Conservation (phyloP, 2,329 filamentous ascomycete species). For the Pseudogymnoascus verrucosus region DNA sequence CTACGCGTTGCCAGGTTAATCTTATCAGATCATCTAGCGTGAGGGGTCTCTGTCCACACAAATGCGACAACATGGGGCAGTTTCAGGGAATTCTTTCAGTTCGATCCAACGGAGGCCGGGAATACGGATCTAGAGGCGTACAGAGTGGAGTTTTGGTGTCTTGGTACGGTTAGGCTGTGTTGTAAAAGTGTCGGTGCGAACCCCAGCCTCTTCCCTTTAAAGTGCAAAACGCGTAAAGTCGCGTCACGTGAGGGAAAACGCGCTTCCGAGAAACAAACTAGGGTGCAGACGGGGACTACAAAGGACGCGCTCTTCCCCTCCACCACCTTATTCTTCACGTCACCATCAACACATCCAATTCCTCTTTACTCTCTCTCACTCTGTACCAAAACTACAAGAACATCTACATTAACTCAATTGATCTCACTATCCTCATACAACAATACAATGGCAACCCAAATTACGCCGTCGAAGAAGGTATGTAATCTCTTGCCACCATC, state of each 20-base stretch:
- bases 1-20: neutral
- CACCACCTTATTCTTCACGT: slow-evolving; percentile 7
- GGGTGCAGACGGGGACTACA: slow-evolving; percentile 6
- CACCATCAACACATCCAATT: slow-evolving; percentile 13
- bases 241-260: slow-evolving; percentile 6
- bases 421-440: slow-evolving; percentile 2
- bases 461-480: slow-evolving; percentile 69
- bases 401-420: slow-evolving; percentile 15
- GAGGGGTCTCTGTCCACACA: slow-evolving; percentile 7
- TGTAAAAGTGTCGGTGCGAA: slow-evolving; percentile 6
- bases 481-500: slow-evolving; percentile 31
- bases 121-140: slow-evolving; percentile 1
- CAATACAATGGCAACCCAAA: slow-evolving; percentile 63
- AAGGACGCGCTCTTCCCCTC: slow-evolving; percentile 10
- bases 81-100: neutral
- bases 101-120: neutral
- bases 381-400: slow-evolving; percentile 14
- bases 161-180: neutral
- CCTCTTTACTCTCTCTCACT: slow-evolving; percentile 16
- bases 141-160: neutral
- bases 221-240: slow-evolving; percentile 9
- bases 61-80: slow-evolving; percentile 2
- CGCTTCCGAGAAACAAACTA: slow-evolving; percentile 4
- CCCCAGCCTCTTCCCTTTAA: slow-evolving; percentile 8
- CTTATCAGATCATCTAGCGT: slow-evolving; percentile 8